phyloP scores from a whole-genome alignment of 2,329 filamentous ascomycete species.

The Verticillium alfalfae region DNA sequence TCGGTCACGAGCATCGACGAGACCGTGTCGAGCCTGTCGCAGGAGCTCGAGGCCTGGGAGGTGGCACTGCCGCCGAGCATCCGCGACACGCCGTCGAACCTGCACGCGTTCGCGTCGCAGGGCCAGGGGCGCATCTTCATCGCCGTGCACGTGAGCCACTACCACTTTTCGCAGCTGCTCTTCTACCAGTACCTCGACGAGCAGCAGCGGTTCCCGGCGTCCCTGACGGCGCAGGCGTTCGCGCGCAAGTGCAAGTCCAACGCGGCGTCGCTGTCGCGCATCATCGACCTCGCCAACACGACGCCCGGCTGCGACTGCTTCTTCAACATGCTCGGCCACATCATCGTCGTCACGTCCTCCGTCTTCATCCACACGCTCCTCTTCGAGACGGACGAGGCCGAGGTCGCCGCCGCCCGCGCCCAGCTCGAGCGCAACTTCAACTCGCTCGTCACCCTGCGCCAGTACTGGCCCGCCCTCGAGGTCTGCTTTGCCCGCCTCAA shows the following conservation, averaged over 20 bases:
- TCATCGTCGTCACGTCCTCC: conserved; percentile 39
- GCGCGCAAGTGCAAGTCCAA: conserved; percentile 32
- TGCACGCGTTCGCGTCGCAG: conserved; percentile 25
- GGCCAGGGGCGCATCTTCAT: conserved; percentile 36
- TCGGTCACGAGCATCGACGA: conserved; percentile 18
- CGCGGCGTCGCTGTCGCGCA: conserved; percentile 29
- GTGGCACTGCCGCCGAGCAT: conserved; percentile 25
- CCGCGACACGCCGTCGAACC: conserved; percentile 30
- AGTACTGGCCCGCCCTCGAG: conserved; percentile 34
- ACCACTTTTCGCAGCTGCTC: conserved; percentile 39
- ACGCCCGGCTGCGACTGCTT: conserved; percentile 30
- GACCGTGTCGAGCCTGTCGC: conserved; percentile 22
- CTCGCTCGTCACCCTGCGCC: conserved; percentile 31
- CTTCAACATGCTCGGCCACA: conserved; percentile 39
- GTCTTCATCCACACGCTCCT: conserved; percentile 39
- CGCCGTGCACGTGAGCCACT: conserved; percentile 38
- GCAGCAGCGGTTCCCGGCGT: conserved; percentile 16
- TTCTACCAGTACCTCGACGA: conserved; percentile 37
- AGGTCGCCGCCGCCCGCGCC: conserved; percentile 25
- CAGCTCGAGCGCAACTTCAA: conserved; percentile 38
- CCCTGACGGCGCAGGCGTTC: conserved; percentile 16
- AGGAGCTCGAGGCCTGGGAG: conserved; percentile 27
- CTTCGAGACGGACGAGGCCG: conserved; percentile 27
- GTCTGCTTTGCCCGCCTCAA: conserved; percentile 29
- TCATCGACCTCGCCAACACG: conserved; percentile 30